Evolutionary conservation across 192 early-diverging fungal species (phyloP), one percentile per base, ranked within the genome.

Genomic region (Paraglomus occultum): DNA sequence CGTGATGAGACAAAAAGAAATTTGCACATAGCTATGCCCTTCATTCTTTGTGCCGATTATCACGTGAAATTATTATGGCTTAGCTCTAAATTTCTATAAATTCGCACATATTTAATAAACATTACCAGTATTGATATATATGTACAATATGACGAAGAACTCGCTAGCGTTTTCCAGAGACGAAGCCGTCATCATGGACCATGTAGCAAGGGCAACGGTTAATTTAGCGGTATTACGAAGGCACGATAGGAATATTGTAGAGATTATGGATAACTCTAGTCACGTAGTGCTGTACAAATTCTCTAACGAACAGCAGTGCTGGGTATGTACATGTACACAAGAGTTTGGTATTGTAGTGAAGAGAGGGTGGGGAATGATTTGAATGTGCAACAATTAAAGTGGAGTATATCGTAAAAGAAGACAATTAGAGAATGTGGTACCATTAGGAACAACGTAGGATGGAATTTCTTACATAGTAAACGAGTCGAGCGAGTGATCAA

Each of bases 261-360:
- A 85, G 49, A 91, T 97, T 61, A 72, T 95, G 40, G 94, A 95
- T 82, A 86, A 83, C 43, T 89, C 93, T 23, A 87, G 87, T 59
- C 90, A 95, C 76, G 92, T 91, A 20, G 93, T 94, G 40, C 87
- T 95, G 10, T 97, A 97, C 81, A 87, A 91, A 63, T 95, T 95
- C 81, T 89, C 92, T 65, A 76, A 81, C 50, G 77, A 71, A 22
- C 80, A 75, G 18, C 76, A 85, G 69, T 76, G 87, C 14, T 97
- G 95, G 95, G 94, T 95, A 89, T 65, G 85, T 76, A 53, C n/a
- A n/a, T n/a, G 20, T 40, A 40, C 23, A n/a, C 5, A 22, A 55
- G 20, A 40, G 8, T 31, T 8, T 14, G 14, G 38, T 3, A 31
- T 31, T 31, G 31, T 2, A 31, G 31, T 31, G 18, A 11, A 43